A percentile compares a stretch with the other conserved stretches of the same genome.
Evolutionary conservation across 129 eudicot genomes (phyloP).

Genomic region (Mikania micrantha): DNA sequence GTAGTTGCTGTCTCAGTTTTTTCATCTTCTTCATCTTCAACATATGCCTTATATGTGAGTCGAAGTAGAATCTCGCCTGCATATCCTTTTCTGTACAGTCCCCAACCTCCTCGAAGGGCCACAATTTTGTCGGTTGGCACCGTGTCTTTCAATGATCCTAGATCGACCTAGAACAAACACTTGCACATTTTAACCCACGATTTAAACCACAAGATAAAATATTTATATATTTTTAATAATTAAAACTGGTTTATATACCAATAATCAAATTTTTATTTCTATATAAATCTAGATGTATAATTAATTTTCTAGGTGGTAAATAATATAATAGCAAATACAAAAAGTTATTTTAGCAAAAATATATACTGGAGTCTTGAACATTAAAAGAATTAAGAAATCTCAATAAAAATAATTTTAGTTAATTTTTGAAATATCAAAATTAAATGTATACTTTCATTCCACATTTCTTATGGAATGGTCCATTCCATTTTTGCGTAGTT

Average conservation of each 20-base stretch:
- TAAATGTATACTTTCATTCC: not conserved
- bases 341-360: not conserved
- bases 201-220: not conserved
- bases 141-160: constrained; percentile 85
- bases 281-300: too few species aligned
- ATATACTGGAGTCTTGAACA: not conserved
- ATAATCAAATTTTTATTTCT: too few species aligned
- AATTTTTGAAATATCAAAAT: too few species aligned
- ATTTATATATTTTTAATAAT: too few species aligned
- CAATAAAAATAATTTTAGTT: not conserved
- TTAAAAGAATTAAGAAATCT: not conserved
- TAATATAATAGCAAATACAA: too few species aligned
- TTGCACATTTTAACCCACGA: not conserved
- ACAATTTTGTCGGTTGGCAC: constrained; percentile 88
- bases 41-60: constrained; percentile 89
- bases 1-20: constrained; percentile 15
- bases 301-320: too few species aligned
- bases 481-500: too few species aligned
- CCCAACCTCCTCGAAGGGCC: constrained; percentile 79
- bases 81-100: constrained; percentile 48
- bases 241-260: too few species aligned
- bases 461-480: too few species aligned
- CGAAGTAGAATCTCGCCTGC: constrained; percentile 83
- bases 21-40: constrained; percentile 97
- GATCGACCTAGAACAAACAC: constrained; percentile 57